Conservation (phyloP, 2,329 filamentous ascomycete species). For the Volutella citrinella region DNA sequence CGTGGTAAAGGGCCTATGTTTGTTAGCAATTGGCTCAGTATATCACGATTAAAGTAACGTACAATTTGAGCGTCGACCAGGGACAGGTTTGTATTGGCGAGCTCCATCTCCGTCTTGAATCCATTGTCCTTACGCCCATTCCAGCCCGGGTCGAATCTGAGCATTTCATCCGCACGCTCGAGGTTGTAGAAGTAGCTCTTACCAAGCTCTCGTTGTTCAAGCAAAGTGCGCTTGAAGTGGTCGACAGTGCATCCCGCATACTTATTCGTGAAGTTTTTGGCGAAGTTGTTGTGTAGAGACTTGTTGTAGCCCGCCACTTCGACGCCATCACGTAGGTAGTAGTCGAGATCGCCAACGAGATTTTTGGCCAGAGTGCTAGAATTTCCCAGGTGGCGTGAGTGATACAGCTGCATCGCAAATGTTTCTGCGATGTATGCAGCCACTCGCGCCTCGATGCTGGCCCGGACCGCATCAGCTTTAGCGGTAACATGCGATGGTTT, state of each 20-base stretch:
- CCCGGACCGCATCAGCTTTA: conserved; percentile 53
- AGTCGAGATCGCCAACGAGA: conserved; percentile 72
- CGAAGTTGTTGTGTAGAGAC: conserved; percentile 81
- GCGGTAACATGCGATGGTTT: conserved; percentile 49
- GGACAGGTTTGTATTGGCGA: conserved; percentile 87
- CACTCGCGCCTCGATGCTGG: conserved; percentile 64
- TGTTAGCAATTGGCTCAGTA: conserved; percentile 14
- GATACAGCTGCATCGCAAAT: conserved; percentile 86
- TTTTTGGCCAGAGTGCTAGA: conserved; percentile 63
- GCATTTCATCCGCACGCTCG: conserved; percentile 69
- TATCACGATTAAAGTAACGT: conserved; percentile 37
- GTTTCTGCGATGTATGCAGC: conserved; percentile 84
- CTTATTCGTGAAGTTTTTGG: conserved; percentile 76
- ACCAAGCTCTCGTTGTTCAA: conserved; percentile 67
- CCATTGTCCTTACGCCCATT: conserved; percentile 64
- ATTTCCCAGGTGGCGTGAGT: conserved; percentile 73
- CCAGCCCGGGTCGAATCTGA: conserved; percentile 79
- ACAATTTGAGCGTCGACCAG: conserved; percentile 89
- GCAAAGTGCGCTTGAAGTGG: conserved; percentile 73
- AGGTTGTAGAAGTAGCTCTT: conserved; percentile 82
- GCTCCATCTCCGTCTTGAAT: conserved; percentile 77
- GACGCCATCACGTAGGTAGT: conserved; percentile 76
- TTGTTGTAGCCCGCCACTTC: conserved; percentile 79
- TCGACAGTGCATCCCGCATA: conserved; percentile 72
- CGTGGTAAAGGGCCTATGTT: conserved; percentile 71